Evolutionary conservation across 73 alveolate species (phyloP), one percentile per base, ranked within the genome.

Genomic region (Symbiodinium pilosum): DNA sequence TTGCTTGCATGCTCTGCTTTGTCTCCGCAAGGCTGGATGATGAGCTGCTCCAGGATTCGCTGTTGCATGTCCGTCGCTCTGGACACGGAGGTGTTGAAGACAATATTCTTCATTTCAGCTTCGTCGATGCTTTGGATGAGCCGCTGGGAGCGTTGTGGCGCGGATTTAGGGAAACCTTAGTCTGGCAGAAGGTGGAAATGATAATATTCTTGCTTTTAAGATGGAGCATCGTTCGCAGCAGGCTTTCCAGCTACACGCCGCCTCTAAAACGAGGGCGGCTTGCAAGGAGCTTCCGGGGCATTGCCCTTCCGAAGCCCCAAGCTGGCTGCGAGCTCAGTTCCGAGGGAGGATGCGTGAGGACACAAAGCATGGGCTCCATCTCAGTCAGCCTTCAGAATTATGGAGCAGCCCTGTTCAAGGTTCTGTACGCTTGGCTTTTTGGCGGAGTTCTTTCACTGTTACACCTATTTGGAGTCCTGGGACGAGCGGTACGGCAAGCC

Each of bases 401-500:
- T 24, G 93, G 3, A 36, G 54, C 32, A 2, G 54, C 75, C 43
- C 9, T 87, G n/a, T n/a, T n/a, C 21, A 43, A 88, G 95, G 95
- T 41, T 42, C 95, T 24, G 95, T 88, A 43, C 95, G 95, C 71
- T 38, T 88, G 44, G 44, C 87, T 8, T 88, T 88, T 64, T 88
- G 95, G 95, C 95, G 95, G 47, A 88, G 95, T 86, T 88, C 95
- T 38, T 88, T 88, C 43, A 71, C 95, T 9, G 41, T 88, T 8
- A 69, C 87, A 41, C 95, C 95, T 36, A n/a, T 30, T 16, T 64
- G 77, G 77, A 26, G 77, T 21, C 77, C 77, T 36, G 28, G 36
- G 21, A 14, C 59, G 59, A 47, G 59, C 59, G 21, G 21, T 47
- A 9, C 59, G n/a, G n/a, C n/a, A n/a, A n/a, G n/a, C n/a, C n/a